These are phyloP conservation scores for Talaromyces ruber DNA, from an alignment of 495 filamentous ascomycete genomes.

Conservation along the genomic window DNA sequence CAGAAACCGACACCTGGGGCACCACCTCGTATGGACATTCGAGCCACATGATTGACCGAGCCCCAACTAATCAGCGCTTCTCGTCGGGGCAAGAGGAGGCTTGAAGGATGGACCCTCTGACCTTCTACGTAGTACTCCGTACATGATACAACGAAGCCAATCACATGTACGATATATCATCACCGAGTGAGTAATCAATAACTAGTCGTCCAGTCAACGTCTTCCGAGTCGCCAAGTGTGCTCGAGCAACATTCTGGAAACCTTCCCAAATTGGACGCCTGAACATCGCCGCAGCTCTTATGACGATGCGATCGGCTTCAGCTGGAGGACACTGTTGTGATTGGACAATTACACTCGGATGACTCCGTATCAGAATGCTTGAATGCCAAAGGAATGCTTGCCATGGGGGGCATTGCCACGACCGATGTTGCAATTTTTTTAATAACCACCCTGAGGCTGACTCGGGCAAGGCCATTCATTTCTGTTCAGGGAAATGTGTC, in stretches of 20 bases:
- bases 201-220: too few species aligned
- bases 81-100: too few species aligned
- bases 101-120: too few species aligned
- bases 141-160: too few species aligned
- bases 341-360: not conserved
- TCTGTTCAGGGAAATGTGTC: not conserved
- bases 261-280: not conserved
- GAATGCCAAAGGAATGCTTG: not conserved
- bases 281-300: not conserved
- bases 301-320: not conserved
- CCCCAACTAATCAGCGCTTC: not conserved
- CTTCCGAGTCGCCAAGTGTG: too few species aligned
- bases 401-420: not conserved
- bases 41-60: not conserved
- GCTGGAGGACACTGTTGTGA: not conserved
- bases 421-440: not conserved
- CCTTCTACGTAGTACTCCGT: too few species aligned
- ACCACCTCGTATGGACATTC: not conserved
- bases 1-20: not conserved
- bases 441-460: not conserved
- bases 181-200: too few species aligned
- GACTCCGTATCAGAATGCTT: not conserved
- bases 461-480: not conserved
- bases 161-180: too few species aligned
- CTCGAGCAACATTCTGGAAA: not conserved